Evolutionary conservation across 768 basidiomycete genomes (phyloP).

Genomic region (Amanita fuliginea): DNA sequence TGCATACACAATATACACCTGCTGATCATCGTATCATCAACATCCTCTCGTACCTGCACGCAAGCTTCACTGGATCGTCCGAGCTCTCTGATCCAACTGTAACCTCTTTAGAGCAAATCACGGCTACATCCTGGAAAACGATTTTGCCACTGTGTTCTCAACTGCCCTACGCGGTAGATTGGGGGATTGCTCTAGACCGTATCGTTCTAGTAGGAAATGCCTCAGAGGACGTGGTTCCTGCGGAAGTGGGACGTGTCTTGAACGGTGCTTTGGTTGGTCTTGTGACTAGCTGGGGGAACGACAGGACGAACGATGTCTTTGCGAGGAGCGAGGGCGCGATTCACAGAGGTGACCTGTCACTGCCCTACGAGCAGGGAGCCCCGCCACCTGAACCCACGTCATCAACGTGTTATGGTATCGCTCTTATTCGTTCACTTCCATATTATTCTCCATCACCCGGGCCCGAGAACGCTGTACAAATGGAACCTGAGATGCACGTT

Average conservation of each 20-base stretch:
- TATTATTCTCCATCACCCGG: background rate
- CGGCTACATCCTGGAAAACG: slow-evolving; percentile 53
- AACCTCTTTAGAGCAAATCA: slow-evolving; percentile 19
- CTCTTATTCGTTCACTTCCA: slow-evolving; percentile 45
- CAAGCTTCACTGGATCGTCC: slow-evolving; percentile 18
- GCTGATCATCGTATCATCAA: slow-evolving; percentile 64
- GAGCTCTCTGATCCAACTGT: background rate
- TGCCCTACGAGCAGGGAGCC: slow-evolving; percentile 52
- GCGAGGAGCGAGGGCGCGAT: slow-evolving; percentile 10
- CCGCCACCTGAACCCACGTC: slow-evolving; percentile 43
- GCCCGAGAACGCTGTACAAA: background rate
- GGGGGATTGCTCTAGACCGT: slow-evolving; percentile 41
- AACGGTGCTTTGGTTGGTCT: slow-evolving; percentile 78
- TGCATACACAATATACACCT: slow-evolving; percentile 35
- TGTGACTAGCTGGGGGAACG: slow-evolving; percentile 22
- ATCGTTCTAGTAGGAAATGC: slow-evolving; percentile 66
- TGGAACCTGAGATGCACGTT: slow-evolving; percentile 47
- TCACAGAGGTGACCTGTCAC: slow-evolving; percentile 22
- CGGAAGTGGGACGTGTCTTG: slow-evolving; percentile 61
- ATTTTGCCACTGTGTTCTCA: slow-evolving; percentile 53
- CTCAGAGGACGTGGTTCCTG: slow-evolving; percentile 63
- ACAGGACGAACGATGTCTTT: background rate
- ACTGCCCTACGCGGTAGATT: slow-evolving; percentile 65
- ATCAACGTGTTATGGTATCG: slow-evolving; percentile 68
- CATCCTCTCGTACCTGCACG: slow-evolving; percentile 73